A percentile compares a stretch with the other conserved stretches of the same genome.
Evolutionary conservation across 768 basidiomycete species (phyloP).

Genomic region (Psilocybe cubensis): DNA sequence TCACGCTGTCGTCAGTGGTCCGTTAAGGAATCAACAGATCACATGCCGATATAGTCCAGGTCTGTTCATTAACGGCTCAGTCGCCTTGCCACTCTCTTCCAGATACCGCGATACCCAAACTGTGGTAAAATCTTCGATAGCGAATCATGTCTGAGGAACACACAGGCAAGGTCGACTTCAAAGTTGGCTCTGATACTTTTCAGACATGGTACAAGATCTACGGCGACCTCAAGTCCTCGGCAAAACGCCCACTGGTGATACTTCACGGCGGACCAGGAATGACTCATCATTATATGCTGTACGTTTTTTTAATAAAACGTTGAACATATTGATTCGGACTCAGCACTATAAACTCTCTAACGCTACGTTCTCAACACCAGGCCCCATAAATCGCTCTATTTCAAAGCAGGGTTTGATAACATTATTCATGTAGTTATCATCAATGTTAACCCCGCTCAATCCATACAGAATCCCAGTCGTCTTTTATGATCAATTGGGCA

Average conservation of each 20-base stretch:
- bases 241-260: constrained; percentile 36
- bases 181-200: constrained; percentile 23
- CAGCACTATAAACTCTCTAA: too few relatives aligned
- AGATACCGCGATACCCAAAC: too few relatives aligned
- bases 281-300: constrained; percentile 16
- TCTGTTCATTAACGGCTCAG: too few relatives aligned
- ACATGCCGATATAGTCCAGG: too few relatives aligned
- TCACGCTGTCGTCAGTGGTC: too few relatives aligned
- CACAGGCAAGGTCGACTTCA: constrained; percentile 1
- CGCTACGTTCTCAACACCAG: neutral
- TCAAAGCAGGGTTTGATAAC: neutral
- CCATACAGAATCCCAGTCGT: constrained; percentile 37
- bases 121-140: neutral
- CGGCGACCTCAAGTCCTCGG: constrained; percentile 36
- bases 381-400: neutral
- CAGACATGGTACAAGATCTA: constrained; percentile 47
- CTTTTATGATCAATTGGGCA: constrained; percentile 56
- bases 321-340: too few relatives aligned
- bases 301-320: neutral
- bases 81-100: neutral
- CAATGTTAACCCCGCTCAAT: neutral
- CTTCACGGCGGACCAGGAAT: constrained; percentile 52
- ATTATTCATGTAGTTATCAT: neutral
- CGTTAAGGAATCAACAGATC: too few relatives aligned
- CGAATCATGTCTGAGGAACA: neutral